Conservation (phyloP, 2,329 filamentous ascomycete species). For the Aspergillus sp. region DNA sequence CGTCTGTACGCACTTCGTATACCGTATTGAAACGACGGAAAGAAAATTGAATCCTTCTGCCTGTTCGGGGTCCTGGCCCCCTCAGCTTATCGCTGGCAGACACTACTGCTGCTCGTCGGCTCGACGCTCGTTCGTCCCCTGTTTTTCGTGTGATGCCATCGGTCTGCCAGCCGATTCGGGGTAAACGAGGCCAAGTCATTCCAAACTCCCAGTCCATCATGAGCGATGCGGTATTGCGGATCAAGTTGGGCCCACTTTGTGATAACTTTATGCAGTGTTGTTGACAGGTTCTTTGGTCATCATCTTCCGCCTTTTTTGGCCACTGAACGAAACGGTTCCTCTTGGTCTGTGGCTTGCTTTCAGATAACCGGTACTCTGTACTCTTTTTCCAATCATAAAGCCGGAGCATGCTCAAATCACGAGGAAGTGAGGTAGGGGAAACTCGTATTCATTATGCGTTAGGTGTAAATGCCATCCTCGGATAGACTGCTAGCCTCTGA, state of each 20-base stretch:
- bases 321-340: neutral
- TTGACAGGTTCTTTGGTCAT: neutral
- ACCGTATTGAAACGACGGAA: neutral
- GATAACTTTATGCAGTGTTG: neutral
- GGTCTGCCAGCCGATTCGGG: conserved; percentile 14
- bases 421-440: neutral
- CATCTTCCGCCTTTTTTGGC: neutral
- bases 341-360: neutral
- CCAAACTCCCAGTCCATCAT: neutral
- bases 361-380: neutral
- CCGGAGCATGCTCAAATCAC: neutral
- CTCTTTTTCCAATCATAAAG: neutral
- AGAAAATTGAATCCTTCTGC: neutral
- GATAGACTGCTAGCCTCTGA: neutral
- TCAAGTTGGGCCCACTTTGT: neutral
- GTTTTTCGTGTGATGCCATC: conserved; percentile 3
- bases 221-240: neutral
- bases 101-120: neutral
- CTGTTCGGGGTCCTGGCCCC: neutral
- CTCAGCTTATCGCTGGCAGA: neutral
- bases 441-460: conserved; percentile 1
- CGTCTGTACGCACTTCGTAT: too few species aligned
- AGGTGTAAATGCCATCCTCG: neutral
- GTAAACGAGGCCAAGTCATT: conserved; percentile 2
- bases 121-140: neutral